Conservation (phyloP, 2,329 filamentous ascomycete species). For the Aspergillus eucalypticola region DNA sequence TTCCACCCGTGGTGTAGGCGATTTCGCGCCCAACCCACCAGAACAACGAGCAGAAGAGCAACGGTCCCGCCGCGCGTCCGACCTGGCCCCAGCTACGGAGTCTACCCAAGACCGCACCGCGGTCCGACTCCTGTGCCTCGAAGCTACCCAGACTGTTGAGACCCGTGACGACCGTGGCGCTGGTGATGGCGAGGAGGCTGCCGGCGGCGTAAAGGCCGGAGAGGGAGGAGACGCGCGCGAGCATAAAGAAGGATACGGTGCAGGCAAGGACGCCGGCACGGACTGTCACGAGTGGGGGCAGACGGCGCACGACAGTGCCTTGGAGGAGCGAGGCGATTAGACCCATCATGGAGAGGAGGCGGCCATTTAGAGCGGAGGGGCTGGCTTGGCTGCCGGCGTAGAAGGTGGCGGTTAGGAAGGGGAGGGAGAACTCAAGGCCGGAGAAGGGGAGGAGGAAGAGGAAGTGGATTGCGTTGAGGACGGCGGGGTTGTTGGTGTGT, state of each 20-base stretch:
- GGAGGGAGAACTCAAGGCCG: constrained; percentile 95
- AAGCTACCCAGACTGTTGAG: constrained; percentile 90
- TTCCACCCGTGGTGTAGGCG: constrained; percentile 78
- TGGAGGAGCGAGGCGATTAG: constrained; percentile 90
- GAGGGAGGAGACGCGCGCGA: constrained; percentile 69
- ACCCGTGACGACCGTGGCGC: constrained; percentile 90
- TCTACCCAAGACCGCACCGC: constrained; percentile 82
- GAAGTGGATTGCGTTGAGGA: constrained; percentile 85
- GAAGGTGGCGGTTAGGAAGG: constrained; percentile 95
- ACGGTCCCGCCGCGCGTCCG: constrained; percentile 79
- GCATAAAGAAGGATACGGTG: constrained; percentile 75
- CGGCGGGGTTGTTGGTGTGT: constrained; percentile 77
- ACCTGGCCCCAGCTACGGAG: constrained; percentile 81
- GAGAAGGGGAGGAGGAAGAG: constrained; percentile 95
- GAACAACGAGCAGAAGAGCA: constrained; percentile 92
- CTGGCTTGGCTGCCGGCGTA: constrained; percentile 66
- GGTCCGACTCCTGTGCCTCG: constrained; percentile 75
- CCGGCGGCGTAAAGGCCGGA: constrained; percentile 76
- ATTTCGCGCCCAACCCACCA: constrained; percentile 95
- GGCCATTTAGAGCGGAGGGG: constrained; percentile 73
- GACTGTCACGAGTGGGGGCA: constrained; percentile 78
- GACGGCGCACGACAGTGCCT: constrained; percentile 82
- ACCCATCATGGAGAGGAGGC: constrained; percentile 85
- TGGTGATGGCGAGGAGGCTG: constrained; percentile 81
- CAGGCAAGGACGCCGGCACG: constrained; percentile 77